Evolutionary conservation across 2,329 filamentous ascomycete species (phyloP).

Genomic region (Aspergillaceae sp.): DNA sequence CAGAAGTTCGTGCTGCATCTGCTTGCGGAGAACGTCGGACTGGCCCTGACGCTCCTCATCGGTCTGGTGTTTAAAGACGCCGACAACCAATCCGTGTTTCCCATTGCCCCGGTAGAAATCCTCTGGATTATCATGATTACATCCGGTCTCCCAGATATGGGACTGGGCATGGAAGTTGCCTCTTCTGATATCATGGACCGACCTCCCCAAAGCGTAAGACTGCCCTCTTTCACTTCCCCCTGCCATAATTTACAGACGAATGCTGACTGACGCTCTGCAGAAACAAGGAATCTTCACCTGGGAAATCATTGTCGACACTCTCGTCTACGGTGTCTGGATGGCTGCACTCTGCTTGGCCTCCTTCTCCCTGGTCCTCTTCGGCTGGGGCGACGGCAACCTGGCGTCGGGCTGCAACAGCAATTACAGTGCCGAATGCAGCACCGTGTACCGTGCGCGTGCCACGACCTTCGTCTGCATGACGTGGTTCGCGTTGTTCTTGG

Average conservation of each 20-base stretch:
- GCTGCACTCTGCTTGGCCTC: constrained; percentile 56
- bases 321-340: constrained; percentile 72
- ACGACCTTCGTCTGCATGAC: constrained; percentile 67
- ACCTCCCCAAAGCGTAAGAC: constrained; percentile 55
- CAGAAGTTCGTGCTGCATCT: constrained; percentile 80
- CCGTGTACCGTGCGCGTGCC: constrained; percentile 61
- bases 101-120: constrained; percentile 75
- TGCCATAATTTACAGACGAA: not conserved
- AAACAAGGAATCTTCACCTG: constrained; percentile 65
- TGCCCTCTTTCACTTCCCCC: not conserved
- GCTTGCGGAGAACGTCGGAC: constrained; percentile 71
- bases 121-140: constrained; percentile 95
- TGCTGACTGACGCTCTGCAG: constrained; percentile 10
- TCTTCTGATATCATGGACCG: constrained; percentile 69
- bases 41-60: constrained; percentile 71
- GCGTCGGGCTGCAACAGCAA: constrained; percentile 53
- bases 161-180: constrained; percentile 70
- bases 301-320: constrained; percentile 69
- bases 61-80: constrained; percentile 73
- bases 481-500: constrained; percentile 67
- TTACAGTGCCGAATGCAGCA: constrained; percentile 49
- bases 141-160: constrained; percentile 78
- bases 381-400: constrained; percentile 52
- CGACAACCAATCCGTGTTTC: constrained; percentile 68
- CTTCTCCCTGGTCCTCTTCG: constrained; percentile 58